Evolutionary conservation across 1,284 basidiomycete genomes (phyloP).

Genomic region (Boletus semigastroideus): DNA sequence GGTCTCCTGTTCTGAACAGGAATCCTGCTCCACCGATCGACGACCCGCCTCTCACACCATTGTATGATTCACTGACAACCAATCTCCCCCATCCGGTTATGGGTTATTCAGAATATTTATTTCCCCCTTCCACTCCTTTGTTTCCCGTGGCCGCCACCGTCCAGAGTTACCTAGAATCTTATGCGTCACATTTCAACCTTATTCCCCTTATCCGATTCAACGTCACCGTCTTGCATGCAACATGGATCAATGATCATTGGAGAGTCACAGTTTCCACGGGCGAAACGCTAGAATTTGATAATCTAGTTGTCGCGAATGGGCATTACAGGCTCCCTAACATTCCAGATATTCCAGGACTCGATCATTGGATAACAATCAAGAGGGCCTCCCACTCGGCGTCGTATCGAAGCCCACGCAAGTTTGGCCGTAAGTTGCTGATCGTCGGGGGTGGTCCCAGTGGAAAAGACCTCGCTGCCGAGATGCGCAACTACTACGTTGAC

Average conservation of each 20-base stretch:
- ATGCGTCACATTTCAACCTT: constrained; percentile 57
- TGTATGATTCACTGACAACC: constrained; percentile 75
- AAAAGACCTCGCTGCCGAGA: constrained; percentile 59
- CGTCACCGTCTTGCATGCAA: constrained; percentile 45
- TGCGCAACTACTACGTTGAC: constrained; percentile 41
- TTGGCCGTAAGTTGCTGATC: constrained; percentile 56
- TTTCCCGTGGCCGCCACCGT: constrained; percentile 61
- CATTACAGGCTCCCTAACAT: constrained; percentile 65
- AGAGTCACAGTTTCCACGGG: constrained; percentile 41
- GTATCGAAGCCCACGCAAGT: constrained; percentile 57
- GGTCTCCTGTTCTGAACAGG: constrained; percentile 39
- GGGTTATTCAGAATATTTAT: constrained; percentile 60
- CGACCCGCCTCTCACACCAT: constrained; percentile 59
- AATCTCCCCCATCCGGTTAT: constrained; percentile 77
- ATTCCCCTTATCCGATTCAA: constrained; percentile 54
- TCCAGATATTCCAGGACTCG: constrained; percentile 58
- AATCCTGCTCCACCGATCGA: constrained; percentile 50
- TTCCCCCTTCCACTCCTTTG: constrained; percentile 67
- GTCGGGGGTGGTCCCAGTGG: constrained; percentile 74
- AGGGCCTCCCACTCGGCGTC: constrained; percentile 62
- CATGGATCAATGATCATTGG: constrained; percentile 50
- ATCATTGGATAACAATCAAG: constrained; percentile 50
- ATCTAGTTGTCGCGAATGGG: constrained; percentile 70
- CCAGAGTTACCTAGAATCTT: constrained; percentile 59
- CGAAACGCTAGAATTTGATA: constrained; percentile 49